Evolutionary conservation across 108 stramenopile species (phyloP).

Genomic region (Cyclostephanos tholiformis): DNA sequence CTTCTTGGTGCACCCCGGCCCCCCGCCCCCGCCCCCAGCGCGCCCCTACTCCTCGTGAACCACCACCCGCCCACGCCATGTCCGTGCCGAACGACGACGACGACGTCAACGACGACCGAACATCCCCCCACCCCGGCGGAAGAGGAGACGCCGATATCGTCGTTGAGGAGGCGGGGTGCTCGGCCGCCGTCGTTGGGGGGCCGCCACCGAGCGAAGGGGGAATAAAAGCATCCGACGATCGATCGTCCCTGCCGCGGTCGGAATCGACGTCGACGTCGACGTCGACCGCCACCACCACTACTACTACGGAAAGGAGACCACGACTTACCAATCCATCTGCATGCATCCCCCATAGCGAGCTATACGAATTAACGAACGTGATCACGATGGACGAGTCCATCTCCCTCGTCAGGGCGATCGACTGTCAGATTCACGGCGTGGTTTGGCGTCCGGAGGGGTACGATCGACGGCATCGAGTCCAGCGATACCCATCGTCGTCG

Average conservation of each 20-base stretch:
- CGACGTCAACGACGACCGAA: too few species aligned
- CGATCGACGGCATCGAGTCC: slow-evolving; percentile 66
- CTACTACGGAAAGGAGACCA: not conserved
- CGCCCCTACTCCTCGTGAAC: too few species aligned
- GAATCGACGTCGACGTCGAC: not conserved
- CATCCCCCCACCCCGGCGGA: too few species aligned
- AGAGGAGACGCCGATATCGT: too few species aligned
- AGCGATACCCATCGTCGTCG: slow-evolving; percentile 34
- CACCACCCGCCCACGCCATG: too few species aligned
- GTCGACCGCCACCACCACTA: not conserved
- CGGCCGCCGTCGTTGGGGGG: not conserved
- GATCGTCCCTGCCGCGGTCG: too few species aligned
- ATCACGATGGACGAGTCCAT: slow-evolving; percentile 28
- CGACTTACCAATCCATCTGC: slow-evolving; percentile 26
- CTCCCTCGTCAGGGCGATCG: slow-evolving; percentile 25
- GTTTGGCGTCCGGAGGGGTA: slow-evolving; percentile 66
- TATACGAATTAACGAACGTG: slow-evolving; percentile 30
- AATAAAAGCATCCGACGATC: too few species aligned
- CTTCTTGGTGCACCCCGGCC: too few species aligned
- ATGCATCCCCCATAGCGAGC: not conserved
- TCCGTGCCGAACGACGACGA: too few species aligned
- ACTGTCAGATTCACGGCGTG: slow-evolving; percentile 19
- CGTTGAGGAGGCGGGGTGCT: not conserved
- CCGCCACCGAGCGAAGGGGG: too few species aligned
- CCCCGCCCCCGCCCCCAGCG: too few species aligned